Evolutionary conservation across 805 yeast genomes (phyloP), one percentile per base, ranked within the genome.

Genomic region (Nakazawaea wickerhamii): DNA sequence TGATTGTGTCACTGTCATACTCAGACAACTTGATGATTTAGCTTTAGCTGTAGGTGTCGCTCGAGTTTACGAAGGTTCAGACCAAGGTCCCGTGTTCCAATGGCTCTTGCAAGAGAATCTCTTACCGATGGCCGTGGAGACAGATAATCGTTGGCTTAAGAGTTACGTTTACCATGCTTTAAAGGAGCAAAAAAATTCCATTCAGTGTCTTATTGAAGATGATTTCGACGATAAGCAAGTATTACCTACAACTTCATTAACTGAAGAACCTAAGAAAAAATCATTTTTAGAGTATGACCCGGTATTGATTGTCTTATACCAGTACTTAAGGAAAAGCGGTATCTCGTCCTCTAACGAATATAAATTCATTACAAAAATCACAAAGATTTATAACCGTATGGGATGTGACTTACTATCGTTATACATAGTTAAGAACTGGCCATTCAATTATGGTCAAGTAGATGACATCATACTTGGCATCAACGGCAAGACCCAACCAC

Each of bases 391-490:
- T 54, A 70, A 77, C 13, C 68, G 95, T 44, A 87, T 90, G 96
- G 98, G 98, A 0, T 90, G 98, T 62, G 95, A 90, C 53, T 75
- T 79, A 46, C 59, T 91, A 32, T 79, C 89, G 0, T 55, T 85
- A 19, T 71, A 77, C 40, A 58, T 89, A 36, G 65, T 83, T 1
- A 68, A 67, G 37, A 77, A 75, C 46, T 90, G 96, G 96, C 63
- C 63, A 23, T 89, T 88, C 54, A 45, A 42, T 15, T 43, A 44
- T 18, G 37, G 33, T 6, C 52, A 50, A 3, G 45, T 48, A 18
- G 50, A 50, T 36, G 27, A 19, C 5, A 20, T 33, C 10, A 30
- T 30, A 3, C 19, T 18, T 4, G 13, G 19, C n/a, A 18, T 17
- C 11, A 30, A 23, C 13, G 19, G n/a, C 15, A 18, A 31, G 19